A percentile compares a stretch with the other conserved stretches of the same genome.
Conservation (phyloP, 495 filamentous ascomycete species). For the Filosporella fistucella region DNA sequence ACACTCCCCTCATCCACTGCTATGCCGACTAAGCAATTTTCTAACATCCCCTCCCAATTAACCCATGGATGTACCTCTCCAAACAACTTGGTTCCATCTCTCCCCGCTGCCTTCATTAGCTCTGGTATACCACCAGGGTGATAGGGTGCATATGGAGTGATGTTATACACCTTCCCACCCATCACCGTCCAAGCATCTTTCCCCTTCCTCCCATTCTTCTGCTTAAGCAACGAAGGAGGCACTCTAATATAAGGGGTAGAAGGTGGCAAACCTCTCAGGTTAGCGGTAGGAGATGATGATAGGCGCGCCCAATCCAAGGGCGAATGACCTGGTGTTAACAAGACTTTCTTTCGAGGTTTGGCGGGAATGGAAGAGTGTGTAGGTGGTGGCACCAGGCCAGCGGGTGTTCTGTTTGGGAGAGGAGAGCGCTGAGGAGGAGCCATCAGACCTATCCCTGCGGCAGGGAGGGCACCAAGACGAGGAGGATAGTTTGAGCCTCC, state of each 20-base stretch:
- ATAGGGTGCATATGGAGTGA: constrained; percentile 82
- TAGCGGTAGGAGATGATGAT: constrained; percentile 54
- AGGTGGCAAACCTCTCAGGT: constrained; percentile 56
- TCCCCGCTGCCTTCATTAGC: constrained; percentile 73
- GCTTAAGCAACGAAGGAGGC: constrained; percentile 70
- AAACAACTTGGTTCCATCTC: constrained; percentile 76
- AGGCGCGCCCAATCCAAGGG: constrained; percentile 94
- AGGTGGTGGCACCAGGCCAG: constrained; percentile 37
- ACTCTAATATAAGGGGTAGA: constrained; percentile 51
- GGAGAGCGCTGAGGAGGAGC: constrained; percentile 23
- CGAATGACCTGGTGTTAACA: constrained; percentile 80
- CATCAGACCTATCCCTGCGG: constrained; percentile 11
- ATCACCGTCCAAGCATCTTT: constrained; percentile 85
- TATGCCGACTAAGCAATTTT: constrained; percentile 80
- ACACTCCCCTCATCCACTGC: constrained; percentile 73
- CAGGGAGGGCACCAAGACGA: constrained; percentile 16
- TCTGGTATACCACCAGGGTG: constrained; percentile 91
- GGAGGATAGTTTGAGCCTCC: constrained; percentile 18
- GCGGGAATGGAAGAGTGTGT: constrained; percentile 40
- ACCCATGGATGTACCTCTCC: constrained; percentile 96
- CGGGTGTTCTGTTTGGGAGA: constrained; percentile 29
- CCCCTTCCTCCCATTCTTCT: constrained; percentile 72
- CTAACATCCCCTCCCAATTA: constrained; percentile 91
- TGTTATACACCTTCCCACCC: constrained; percentile 87
- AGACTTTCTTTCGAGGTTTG: constrained; percentile 52